Evolutionary conservation across 148 eudicot species (phyloP).

Genomic region (Polygonum aviculare): DNA sequence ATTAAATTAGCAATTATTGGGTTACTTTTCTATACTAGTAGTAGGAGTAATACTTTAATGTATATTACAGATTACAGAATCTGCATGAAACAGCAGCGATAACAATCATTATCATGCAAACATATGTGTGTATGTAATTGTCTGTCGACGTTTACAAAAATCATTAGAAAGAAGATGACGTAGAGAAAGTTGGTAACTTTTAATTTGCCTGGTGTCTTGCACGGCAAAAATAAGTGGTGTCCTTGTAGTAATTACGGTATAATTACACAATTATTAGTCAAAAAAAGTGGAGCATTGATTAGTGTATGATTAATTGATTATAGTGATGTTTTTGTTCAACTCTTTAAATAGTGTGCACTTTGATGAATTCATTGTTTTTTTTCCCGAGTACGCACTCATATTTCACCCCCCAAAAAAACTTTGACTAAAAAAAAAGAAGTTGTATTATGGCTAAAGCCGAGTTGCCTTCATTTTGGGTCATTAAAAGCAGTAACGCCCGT

Average conservation of each 20-base stretch:
- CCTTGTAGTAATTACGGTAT: background rate
- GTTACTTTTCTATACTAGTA: background rate
- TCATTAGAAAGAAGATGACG: background rate
- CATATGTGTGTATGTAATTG: background rate
- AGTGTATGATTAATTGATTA: no score
- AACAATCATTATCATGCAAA: background rate
- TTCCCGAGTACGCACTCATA: no score
- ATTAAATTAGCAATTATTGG: background rate
- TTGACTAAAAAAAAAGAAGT: no score
- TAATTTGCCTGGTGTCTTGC: background rate
- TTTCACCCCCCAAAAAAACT: no score
- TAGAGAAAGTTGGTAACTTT: background rate
- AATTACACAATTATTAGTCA: no score
- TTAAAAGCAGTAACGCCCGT: background rate
- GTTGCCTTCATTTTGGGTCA: background rate
- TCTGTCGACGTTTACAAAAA: background rate
- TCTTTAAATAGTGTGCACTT: no score
- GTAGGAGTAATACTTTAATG: background rate
- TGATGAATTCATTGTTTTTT: no score
- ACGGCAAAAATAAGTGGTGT: background rate
- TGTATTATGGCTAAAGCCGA: background rate
- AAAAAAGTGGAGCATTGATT: no score
- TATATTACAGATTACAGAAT: background rate
- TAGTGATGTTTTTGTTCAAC: no score
- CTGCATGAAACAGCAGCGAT: background rate